A percentile compares a stretch with the other conserved stretches of the same genome.
phyloP scores from a whole-genome alignment of 768 basidiomycete genomes.

The Kwoniella pini region DNA sequence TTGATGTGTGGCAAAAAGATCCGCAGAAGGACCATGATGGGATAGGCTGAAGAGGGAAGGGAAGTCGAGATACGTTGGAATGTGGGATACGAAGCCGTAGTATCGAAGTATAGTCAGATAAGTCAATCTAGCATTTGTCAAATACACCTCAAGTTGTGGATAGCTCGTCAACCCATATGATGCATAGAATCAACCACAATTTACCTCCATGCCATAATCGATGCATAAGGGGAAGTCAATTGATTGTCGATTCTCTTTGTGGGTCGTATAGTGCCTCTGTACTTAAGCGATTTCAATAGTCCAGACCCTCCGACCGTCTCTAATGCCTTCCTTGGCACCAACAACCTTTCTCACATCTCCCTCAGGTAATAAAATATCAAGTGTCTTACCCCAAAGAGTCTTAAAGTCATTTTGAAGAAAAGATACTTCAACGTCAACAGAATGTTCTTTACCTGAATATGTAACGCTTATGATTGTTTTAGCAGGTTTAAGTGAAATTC shows the following conservation, averaged over 20 bases:
- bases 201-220: too few relatives aligned
- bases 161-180: too few relatives aligned
- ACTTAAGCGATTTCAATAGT: constrained; percentile 8
- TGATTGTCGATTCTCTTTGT: too few relatives aligned
- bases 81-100: too few relatives aligned
- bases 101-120: too few relatives aligned
- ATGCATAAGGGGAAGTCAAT: too few relatives aligned
- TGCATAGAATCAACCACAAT: too few relatives aligned
- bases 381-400: constrained; percentile 39
- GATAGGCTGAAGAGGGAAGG: not conserved
- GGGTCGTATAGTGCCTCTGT: too few relatives aligned
- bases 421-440: constrained; percentile 32
- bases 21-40: not conserved
- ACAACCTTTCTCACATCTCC: constrained; percentile 42
- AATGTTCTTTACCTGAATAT: constrained; percentile 27
- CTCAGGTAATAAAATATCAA: constrained; percentile 43
- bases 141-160: too few relatives aligned
- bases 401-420: constrained; percentile 42
- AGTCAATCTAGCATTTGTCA: too few relatives aligned
- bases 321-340: constrained; percentile 26
- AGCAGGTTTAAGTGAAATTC: constrained; percentile 39
- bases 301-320: constrained; percentile 33
- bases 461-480: constrained; percentile 37
- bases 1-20: not conserved
- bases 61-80: too few relatives aligned